Evolutionary conservation across 1,284 basidiomycete genomes (phyloP), one percentile per base, ranked within the genome.

Genomic region (Inonotus hispidus): DNA sequence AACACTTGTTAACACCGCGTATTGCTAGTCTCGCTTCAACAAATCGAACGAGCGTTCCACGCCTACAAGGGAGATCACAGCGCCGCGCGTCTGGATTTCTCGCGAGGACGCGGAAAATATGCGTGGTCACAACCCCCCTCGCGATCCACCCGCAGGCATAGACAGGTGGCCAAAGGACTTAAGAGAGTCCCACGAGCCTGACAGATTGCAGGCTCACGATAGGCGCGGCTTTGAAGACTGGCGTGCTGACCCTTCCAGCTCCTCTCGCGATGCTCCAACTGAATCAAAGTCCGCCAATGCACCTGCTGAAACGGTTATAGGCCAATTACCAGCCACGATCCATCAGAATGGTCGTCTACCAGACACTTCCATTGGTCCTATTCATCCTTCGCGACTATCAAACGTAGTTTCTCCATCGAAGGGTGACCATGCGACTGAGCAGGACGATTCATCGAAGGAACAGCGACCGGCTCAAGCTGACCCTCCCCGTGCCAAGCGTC

Each of bases 1-100:
- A 37, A 29, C 32, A 19, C 6, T 41, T 8, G 43, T 32, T 16
- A 35, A 60, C 11, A 43, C 14, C n/a, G 19, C 8, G 13, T 27
- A 23, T 23, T 46, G n/a, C 47, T 41, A 62, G 60, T 58, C 60
- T 45, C 60, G 60, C n/a, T 62, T 58, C 39, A 58, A 41, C 49
- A 58, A 43, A 16, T 38, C 53, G 43, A 11, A 58, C 5, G 55
- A 53, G 2, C 16, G 23, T 27, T 14, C 38, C 6, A n/a, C 49
- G 2, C 35, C 29, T 41, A 21, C 16, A 14, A 38, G 5, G 29
- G 56, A 56, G 21, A 29, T 5, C 32, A 8, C 27, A 10, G 60
- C 45, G 35, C 50, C 61, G 19, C 61, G 61, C 25, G 37, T 47
- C 23, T 62, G 61, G 61, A 59, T 59, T 55, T 35, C 61, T 3